Evolutionary conservation across 2,329 filamentous ascomycete genomes (phyloP).

Genomic region (Fusarium sp.): DNA sequence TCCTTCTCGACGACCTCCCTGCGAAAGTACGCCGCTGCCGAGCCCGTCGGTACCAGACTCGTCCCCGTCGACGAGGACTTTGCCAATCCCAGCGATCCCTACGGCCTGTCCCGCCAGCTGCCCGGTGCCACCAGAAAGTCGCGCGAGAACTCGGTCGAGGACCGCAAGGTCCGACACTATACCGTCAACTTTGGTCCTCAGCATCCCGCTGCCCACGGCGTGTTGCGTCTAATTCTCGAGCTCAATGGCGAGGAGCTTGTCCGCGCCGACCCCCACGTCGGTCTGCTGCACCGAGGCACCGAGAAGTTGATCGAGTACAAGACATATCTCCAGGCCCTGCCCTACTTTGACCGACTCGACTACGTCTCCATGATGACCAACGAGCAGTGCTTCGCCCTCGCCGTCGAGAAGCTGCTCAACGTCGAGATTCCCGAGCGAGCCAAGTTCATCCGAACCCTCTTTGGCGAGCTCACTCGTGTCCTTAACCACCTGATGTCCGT

Average conservation of each 20-base stretch:
- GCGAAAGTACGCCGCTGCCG: slow-evolving; percentile 72
- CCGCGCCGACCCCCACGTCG: slow-evolving; percentile 95
- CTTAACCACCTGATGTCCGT: slow-evolving; percentile 99
- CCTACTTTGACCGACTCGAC: slow-evolving; percentile 98
- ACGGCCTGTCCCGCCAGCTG: slow-evolving; percentile 59
- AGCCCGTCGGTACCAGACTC: slow-evolving; percentile 67
- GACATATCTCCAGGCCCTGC: slow-evolving; percentile 97
- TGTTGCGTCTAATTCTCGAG: slow-evolving; percentile 96
- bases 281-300: slow-evolving; percentile 93
- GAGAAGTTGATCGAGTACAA: slow-evolving; percentile 99
- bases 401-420: slow-evolving; percentile 97
- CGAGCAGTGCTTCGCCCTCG: slow-evolving; percentile 96
- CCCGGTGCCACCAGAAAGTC: slow-evolving; percentile 59
- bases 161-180: slow-evolving; percentile 96
- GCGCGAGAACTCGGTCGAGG: slow-evolving; percentile 61
- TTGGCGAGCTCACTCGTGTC: slow-evolving; percentile 93
- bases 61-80: slow-evolving; percentile 76
- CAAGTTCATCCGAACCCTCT: slow-evolving; percentile 96
- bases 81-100: slow-evolving; percentile 62
- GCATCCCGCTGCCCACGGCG: slow-evolving; percentile 97
- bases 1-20: slow-evolving; percentile 74
- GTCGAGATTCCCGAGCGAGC: slow-evolving; percentile 94
- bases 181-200: slow-evolving; percentile 99
- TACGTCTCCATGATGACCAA: slow-evolving; percentile 99
- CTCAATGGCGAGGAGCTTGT: slow-evolving; percentile 98